phyloP scores from a whole-genome alignment of 495 filamentous ascomycete species.

The Aspergillus carlsbadensis region DNA sequence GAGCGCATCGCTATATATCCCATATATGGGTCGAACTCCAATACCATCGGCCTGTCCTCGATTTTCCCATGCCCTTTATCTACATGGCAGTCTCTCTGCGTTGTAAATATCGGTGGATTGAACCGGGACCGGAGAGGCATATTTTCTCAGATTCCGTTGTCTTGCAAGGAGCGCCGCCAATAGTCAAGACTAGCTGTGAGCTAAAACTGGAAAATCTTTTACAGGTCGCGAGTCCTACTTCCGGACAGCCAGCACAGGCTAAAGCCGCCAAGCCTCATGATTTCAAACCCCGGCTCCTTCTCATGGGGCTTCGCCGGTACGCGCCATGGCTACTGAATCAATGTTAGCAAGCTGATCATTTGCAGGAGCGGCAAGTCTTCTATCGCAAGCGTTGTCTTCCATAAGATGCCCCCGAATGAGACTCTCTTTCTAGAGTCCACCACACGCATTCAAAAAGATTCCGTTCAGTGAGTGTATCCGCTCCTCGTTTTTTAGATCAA shows the following conservation, averaged over 20 bases:
- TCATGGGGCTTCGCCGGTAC: constrained; percentile 96
- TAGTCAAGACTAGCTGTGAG: constrained; percentile 30
- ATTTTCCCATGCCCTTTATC: background rate
- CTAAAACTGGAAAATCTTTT: constrained; percentile 38
- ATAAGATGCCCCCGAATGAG: constrained; percentile 93
- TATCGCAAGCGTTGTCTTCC: constrained; percentile 95
- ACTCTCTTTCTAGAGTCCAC: constrained; percentile 95
- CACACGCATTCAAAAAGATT: constrained; percentile 86
- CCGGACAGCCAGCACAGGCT: constrained; percentile 27
- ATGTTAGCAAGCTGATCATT: constrained; percentile 4
- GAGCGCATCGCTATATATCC: background rate
- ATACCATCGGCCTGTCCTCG: background rate
- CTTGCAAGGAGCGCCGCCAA: constrained; percentile 16
- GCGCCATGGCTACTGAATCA: constrained; percentile 1
- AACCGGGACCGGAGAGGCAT: constrained; percentile 16
- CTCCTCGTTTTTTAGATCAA: background rate
- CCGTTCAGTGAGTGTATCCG: constrained; percentile 68
- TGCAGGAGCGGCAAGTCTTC: constrained; percentile 93
- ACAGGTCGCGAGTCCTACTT: constrained; percentile 34
- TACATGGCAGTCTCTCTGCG: background rate
- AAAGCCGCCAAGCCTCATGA: constrained; percentile 39
- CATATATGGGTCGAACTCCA: background rate
- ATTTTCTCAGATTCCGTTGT: constrained; percentile 16
- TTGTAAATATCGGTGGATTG: constrained; percentile 7
- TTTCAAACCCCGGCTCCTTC: constrained; percentile 78